A percentile compares a stretch with the other conserved stretches of the same genome.
Evolutionary conservation across 2,329 filamentous ascomycete species (phyloP).

Genomic region (Scytalidium lignicola): DNA sequence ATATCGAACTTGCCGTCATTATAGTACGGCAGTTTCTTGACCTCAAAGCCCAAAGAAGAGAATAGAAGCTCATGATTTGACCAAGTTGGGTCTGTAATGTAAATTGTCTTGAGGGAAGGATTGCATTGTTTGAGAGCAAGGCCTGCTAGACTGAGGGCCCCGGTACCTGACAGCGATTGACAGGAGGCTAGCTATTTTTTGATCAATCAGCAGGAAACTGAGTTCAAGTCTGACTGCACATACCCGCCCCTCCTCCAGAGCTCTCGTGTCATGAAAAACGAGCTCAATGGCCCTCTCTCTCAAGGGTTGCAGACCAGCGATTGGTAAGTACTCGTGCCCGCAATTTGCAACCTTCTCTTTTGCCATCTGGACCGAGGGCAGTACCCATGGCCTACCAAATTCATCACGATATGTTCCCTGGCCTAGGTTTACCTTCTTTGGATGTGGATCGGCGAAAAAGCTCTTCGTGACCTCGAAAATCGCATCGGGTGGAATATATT

Average conservation of each 20-base stretch:
- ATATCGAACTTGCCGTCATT: slow-evolving; percentile 25
- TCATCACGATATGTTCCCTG: slow-evolving; percentile 35
- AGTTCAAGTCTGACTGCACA: no score
- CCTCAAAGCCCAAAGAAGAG: slow-evolving; percentile 27
- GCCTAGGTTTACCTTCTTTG: slow-evolving; percentile 34
- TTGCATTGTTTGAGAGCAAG: slow-evolving; percentile 21
- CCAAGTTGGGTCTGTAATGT: slow-evolving; percentile 37
- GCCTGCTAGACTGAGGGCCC: slow-evolving; percentile 32
- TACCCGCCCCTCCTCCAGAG: no score
- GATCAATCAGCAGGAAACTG: no score
- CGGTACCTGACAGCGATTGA: slow-evolving; percentile 37
- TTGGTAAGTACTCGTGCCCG: slow-evolving; percentile 8
- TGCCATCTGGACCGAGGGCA: slow-evolving; percentile 31
- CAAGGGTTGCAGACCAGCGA: background rate
- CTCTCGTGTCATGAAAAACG: no score
- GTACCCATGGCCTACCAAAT: slow-evolving; percentile 32
- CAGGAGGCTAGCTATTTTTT: no score
- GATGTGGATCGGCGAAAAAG: slow-evolving; percentile 26
- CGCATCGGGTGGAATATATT: slow-evolving; percentile 23
- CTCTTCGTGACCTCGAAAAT: slow-evolving; percentile 31
- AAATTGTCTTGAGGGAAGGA: slow-evolving; percentile 25
- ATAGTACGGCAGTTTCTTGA: slow-evolving; percentile 32
- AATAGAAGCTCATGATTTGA: slow-evolving; percentile 36
- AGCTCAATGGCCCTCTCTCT: background rate
- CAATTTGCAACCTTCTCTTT: slow-evolving; percentile 14